Evolutionary conservation across 345 rosid species (phyloP).

Genomic region (Clarkia xantiana): DNA sequence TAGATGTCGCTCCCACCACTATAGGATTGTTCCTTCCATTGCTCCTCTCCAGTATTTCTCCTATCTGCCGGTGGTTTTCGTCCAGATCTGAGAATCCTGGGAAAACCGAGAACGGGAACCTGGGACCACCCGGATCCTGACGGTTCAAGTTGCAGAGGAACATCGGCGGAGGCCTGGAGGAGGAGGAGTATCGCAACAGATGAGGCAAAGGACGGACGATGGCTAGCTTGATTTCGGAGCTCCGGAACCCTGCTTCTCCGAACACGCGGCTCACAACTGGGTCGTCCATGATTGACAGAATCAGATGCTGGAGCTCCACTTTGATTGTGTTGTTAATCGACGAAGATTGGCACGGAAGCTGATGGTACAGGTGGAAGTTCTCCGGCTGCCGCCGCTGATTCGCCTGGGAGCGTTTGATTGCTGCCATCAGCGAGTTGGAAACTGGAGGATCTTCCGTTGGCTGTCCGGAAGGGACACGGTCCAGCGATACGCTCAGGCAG

Average conservation of each 20-base stretch:
- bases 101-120: slow-evolving; percentile 18
- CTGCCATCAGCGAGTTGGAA: slow-evolving; percentile 93
- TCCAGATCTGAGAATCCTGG: slow-evolving; percentile 22
- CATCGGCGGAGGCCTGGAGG: slow-evolving; percentile 37
- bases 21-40: slow-evolving; percentile 52
- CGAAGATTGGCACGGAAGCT: slow-evolving; percentile 30
- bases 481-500: slow-evolving; percentile 66
- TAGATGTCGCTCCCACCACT: slow-evolving; percentile 50
- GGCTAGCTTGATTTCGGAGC: slow-evolving; percentile 75
- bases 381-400: slow-evolving; percentile 80
- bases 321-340: slow-evolving; percentile 34
- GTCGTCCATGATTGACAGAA: slow-evolving; percentile 74
- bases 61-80: slow-evolving; percentile 39
- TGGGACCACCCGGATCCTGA: slow-evolving; percentile 17
- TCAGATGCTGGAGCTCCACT: slow-evolving; percentile 70
- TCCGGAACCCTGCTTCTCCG: slow-evolving; percentile 76
- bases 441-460: slow-evolving; percentile 49
- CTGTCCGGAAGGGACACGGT: slow-evolving; percentile 65
- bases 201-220: slow-evolving; percentile 67
- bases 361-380: slow-evolving; percentile 62
- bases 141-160: slow-evolving; percentile 37
- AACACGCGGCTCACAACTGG: slow-evolving; percentile 88
- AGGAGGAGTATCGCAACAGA: slow-evolving; percentile 30
- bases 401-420: slow-evolving; percentile 89
- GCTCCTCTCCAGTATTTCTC: slow-evolving; percentile 31